Evolutionary conservation across 78 protist species (phyloP).

Genomic region (Planoprotostelium fungivorum): DNA sequence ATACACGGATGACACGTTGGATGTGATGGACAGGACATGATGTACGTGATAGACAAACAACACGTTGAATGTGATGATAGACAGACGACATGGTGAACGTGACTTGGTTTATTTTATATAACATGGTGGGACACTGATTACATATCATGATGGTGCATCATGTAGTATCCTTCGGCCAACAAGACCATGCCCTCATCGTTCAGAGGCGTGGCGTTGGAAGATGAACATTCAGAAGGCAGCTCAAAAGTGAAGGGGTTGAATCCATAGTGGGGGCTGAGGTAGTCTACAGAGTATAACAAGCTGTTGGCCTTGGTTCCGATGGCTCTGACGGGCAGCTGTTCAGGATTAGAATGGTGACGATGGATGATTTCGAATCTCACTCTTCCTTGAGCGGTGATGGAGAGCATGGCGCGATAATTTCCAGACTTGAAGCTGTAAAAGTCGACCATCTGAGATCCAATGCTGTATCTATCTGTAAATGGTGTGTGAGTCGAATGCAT

Average conservation of each 20-base stretch:
- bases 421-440: not conserved
- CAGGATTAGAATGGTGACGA: not conserved
- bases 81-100: too few relatives aligned
- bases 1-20: too few relatives aligned
- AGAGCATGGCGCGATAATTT: not conserved
- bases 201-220: too few relatives aligned
- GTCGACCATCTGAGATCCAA: not conserved
- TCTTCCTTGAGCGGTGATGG: not conserved
- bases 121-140: too few relatives aligned
- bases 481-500: too few relatives aligned
- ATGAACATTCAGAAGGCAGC: not conserved
- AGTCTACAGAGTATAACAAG: not conserved
- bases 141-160: too few relatives aligned
- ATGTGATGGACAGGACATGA: too few relatives aligned
- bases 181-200: too few relatives aligned
- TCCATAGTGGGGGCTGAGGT: not conserved
- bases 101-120: too few relatives aligned
- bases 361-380: not conserved
- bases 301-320: not conserved
- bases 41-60: too few relatives aligned
- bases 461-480: not conserved
- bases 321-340: not conserved
- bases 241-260: not conserved
- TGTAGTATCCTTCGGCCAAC: too few relatives aligned
- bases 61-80: too few relatives aligned